Evolutionary conservation across 2,329 filamentous ascomycete genomes (phyloP).

Genomic region (Paecilomyces niveus): DNA sequence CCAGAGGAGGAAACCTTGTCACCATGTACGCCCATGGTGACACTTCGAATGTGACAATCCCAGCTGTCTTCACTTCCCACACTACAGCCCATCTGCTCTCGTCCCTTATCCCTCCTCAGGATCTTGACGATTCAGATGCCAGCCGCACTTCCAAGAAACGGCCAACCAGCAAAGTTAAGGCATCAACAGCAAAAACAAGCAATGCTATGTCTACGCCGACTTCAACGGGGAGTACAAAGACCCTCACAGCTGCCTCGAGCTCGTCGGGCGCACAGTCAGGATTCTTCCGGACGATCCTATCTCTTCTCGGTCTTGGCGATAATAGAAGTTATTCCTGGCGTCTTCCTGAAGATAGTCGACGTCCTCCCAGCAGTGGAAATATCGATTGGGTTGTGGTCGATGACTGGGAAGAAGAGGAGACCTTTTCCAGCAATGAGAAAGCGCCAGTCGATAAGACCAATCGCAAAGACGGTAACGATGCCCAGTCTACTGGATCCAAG

Average conservation of each 20-base stretch:
- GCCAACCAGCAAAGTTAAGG: conserved; percentile 13
- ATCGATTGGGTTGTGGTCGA: conserved; percentile 66
- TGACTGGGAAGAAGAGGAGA: conserved; percentile 53
- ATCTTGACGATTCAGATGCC: conserved; percentile 56
- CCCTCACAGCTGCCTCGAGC: conserved; percentile 4
- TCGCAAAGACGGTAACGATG: conserved; percentile 14
- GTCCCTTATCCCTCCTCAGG: conserved; percentile 69
- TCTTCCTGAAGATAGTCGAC: conserved; percentile 46
- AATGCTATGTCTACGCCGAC: conserved; percentile 19
- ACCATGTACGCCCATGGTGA: conserved; percentile 99
- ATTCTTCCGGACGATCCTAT: conserved; percentile 40
- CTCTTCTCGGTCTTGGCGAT: conserved; percentile 35
- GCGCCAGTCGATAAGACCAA: conserved; percentile 19
- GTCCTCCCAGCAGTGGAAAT: conserved; percentile 65
- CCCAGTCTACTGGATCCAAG: conserved; percentile 11
- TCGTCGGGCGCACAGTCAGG: conserved; percentile 17
- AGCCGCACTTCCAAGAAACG: conserved; percentile 41
- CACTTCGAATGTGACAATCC: conserved; percentile 89
- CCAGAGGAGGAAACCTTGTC: conserved; percentile 78
- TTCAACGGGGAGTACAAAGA: conserved; percentile 16
- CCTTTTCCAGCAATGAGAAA: conserved; percentile 12
- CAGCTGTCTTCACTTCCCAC: conserved; percentile 87
- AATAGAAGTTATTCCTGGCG: conserved; percentile 15
- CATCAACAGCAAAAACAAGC: conserved; percentile 18
- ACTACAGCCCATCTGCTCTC: conserved; percentile 91